A percentile compares a stretch with the other conserved stretches of the same genome.
Conservation (phyloP, 2,329 filamentous ascomycete species). For the Hypoxylon sp. region DNA sequence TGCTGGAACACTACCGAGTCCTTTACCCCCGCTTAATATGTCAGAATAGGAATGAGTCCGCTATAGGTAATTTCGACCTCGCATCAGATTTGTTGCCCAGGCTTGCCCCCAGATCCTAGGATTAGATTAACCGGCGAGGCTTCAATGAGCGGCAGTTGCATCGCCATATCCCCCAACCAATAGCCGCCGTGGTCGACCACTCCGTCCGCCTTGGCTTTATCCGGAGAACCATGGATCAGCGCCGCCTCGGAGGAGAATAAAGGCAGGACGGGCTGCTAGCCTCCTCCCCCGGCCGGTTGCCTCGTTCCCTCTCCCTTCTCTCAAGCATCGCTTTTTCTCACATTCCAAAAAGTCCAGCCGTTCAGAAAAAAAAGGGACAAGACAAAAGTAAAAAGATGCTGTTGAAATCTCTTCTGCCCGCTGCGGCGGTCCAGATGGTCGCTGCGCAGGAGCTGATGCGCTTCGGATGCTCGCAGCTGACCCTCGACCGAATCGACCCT, state of each 20-base stretch:
- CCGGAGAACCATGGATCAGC: slow-evolving; percentile 44
- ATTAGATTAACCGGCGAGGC: slow-evolving; percentile 52
- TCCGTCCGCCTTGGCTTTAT: slow-evolving; percentile 52
- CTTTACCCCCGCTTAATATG: slow-evolving; percentile 49
- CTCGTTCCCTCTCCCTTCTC: slow-evolving; percentile 31
- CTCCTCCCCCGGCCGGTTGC: slow-evolving; percentile 18
- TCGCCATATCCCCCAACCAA: slow-evolving; percentile 45
- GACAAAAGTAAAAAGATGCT: slow-evolving; percentile 49
- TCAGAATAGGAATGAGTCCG: slow-evolving; percentile 44
- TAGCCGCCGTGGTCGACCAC: slow-evolving; percentile 43
- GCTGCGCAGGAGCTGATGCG: slow-evolving; percentile 57
- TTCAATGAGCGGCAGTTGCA: slow-evolving; percentile 51
- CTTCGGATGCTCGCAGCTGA: slow-evolving; percentile 56
- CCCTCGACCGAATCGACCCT: slow-evolving; percentile 54
- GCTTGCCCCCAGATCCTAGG: slow-evolving; percentile 38
- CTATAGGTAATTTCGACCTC: slow-evolving; percentile 50
- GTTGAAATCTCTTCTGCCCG: slow-evolving; percentile 51
- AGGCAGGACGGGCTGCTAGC: slow-evolving; percentile 39
- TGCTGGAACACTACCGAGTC: slow-evolving; percentile 45
- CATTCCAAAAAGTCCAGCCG: neutral
- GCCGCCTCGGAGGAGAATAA: slow-evolving; percentile 43
- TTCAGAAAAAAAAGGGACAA: slow-evolving; percentile 27
- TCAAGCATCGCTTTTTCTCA: slow-evolving; percentile 18
- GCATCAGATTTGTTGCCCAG: slow-evolving; percentile 48
- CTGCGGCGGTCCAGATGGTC: slow-evolving; percentile 50